Evolutionary conservation across 2,329 filamentous ascomycete species (phyloP).

Genomic region (Cytospora piceicola): DNA sequence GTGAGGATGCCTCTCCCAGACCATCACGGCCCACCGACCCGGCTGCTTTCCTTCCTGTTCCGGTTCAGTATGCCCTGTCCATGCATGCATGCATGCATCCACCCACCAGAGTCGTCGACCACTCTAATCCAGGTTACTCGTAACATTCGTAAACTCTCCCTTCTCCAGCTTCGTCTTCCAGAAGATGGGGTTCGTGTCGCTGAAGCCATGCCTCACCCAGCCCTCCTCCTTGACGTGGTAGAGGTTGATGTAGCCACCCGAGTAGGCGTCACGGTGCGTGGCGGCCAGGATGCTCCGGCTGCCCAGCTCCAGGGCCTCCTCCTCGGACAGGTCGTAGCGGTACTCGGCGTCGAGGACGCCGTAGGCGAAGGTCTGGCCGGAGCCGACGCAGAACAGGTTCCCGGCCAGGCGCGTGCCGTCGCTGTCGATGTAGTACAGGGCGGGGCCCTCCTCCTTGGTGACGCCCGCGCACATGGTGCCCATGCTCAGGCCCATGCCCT

Average conservation of each 20-base stretch:
- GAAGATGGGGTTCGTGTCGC: constrained; percentile 98
- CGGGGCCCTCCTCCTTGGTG: constrained; percentile 91
- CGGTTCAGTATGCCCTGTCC: constrained; percentile 2
- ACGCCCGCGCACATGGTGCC: constrained; percentile 99
- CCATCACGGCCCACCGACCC: background rate
- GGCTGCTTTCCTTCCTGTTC: background rate
- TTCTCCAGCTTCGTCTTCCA: constrained; percentile 99
- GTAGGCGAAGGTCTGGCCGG: constrained; percentile 97
- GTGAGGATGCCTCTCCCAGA: background rate
- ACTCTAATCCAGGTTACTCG: constrained; percentile 69
- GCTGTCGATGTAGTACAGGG: constrained; percentile 98
- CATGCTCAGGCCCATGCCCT: constrained; percentile 98
- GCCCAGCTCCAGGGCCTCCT: constrained; percentile 90
- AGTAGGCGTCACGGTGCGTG: constrained; percentile 97
- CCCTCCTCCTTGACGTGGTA: constrained; percentile 99
- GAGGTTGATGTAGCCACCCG: constrained; percentile 96
- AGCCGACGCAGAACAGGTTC: constrained; percentile 97
- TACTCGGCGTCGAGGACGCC: constrained; percentile 97
- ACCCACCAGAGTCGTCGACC: background rate
- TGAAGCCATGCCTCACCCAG: constrained; percentile 99
- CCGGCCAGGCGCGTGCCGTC: constrained; percentile 91
- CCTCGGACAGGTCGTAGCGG: constrained; percentile 80
- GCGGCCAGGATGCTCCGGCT: constrained; percentile 92
- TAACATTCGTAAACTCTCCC: constrained; percentile 97
- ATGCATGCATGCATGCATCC: constrained; percentile 4